Evolutionary conservation across 2,329 filamentous ascomycete species (phyloP).

Genomic region (Alternaria panax): DNA sequence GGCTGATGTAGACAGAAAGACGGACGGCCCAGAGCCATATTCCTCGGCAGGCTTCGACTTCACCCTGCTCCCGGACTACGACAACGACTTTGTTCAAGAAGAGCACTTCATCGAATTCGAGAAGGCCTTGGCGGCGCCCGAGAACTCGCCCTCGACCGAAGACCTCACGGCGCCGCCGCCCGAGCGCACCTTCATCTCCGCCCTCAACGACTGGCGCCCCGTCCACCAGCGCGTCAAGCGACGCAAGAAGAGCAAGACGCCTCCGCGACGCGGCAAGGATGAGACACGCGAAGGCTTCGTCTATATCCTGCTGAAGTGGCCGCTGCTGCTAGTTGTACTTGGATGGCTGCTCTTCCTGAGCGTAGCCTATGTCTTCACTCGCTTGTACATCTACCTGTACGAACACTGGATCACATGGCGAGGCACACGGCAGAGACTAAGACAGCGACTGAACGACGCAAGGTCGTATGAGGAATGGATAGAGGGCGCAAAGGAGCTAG

Average conservation of each 20-base stretch:
- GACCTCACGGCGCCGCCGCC: conserved; percentile 59
- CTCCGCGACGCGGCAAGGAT: conserved; percentile 68
- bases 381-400: conserved; percentile 90
- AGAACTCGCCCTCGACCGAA: conserved; percentile 70
- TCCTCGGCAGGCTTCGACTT: conserved; percentile 71
- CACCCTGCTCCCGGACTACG: conserved; percentile 76
- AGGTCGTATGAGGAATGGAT: conserved; percentile 86
- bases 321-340: conserved; percentile 79
- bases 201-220: conserved; percentile 95
- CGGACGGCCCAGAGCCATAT: conserved; percentile 67
- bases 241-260: conserved; percentile 47
- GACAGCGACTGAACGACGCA: conserved; percentile 74
- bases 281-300: conserved; percentile 94
- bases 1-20: conserved; percentile 55
- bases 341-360: conserved; percentile 81
- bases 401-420: conserved; percentile 92
- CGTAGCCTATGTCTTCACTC: conserved; percentile 77
- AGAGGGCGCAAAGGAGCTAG: conserved; percentile 76
- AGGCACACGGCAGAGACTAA: conserved; percentile 74
- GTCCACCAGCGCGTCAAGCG: conserved; percentile 74
- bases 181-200: conserved; percentile 73
- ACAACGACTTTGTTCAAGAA: conserved; percentile 76
- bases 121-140: conserved; percentile 81
- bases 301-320: conserved; percentile 91
- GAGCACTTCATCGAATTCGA: conserved; percentile 81